These are phyloP conservation scores for Agaricales sp. DNA, from an alignment of 1,284 basidiomycete genomes.

Conservation along the genomic window DNA sequence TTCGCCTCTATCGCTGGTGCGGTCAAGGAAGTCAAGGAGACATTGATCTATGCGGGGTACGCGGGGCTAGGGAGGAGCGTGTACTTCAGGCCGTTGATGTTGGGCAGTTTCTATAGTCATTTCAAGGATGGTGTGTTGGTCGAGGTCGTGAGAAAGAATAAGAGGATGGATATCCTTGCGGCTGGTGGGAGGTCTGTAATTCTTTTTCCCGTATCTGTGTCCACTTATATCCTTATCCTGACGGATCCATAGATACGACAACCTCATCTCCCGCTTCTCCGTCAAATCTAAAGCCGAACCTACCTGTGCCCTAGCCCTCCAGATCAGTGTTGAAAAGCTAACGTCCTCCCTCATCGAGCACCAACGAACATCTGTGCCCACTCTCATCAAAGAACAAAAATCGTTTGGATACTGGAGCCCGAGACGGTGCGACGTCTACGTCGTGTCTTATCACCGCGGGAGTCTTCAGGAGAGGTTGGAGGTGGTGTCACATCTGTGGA, in stretches of 20 bases:
- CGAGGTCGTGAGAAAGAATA: conserved; percentile 61
- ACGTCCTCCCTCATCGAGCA: conserved; percentile 60
- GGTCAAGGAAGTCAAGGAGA: conserved; percentile 53
- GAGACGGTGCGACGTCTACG: conserved; percentile 75
- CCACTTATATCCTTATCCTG: background rate
- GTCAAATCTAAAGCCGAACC: conserved; percentile 42
- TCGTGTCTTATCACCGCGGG: conserved; percentile 72
- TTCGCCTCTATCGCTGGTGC: conserved; percentile 34
- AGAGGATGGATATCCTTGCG: conserved; percentile 65
- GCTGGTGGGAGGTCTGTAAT: conserved; percentile 62
- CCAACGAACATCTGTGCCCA: conserved; percentile 61
- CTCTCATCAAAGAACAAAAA: conserved; percentile 64
- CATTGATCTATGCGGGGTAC: conserved; percentile 49
- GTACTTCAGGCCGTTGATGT: conserved; percentile 64
- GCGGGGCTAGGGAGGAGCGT: conserved; percentile 57
- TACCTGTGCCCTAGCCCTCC: conserved; percentile 63
- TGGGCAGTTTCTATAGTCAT: conserved; percentile 46
- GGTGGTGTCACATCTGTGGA: conserved; percentile 70
- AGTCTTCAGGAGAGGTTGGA: conserved; percentile 71
- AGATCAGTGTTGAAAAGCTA: conserved; percentile 77
- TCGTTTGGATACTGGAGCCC: conserved; percentile 86
- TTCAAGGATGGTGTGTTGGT: conserved; percentile 72
- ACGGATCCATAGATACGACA: conserved; percentile 54
- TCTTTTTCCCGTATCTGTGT: background rate
- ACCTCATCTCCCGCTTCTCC: conserved; percentile 53